Conservation (phyloP, 345 rosid species). For the Gossypium australe region DNA sequence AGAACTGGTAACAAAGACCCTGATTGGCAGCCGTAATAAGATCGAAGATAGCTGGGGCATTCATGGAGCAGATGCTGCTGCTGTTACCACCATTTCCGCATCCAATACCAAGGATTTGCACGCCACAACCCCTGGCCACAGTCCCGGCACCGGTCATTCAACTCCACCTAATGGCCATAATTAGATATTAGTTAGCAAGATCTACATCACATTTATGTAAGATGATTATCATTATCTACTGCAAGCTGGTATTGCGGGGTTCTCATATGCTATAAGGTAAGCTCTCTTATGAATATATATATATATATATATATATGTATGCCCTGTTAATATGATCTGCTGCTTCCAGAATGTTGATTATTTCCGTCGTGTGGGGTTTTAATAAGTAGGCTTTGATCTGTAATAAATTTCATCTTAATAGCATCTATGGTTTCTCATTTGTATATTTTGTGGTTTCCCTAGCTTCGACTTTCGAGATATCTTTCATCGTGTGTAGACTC, state of each 20-base stretch:
- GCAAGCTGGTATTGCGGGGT: background rate
- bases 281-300: background rate
- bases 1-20: background rate
- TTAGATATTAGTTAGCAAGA: background rate
- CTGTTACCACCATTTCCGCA: background rate
- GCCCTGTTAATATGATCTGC: too few species aligned
- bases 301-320: too few species aligned
- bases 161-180: background rate
- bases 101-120: background rate
- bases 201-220: background rate
- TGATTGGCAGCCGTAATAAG: background rate
- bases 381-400: background rate
- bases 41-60: background rate
- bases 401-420: background rate
- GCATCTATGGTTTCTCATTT: background rate
- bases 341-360: background rate
- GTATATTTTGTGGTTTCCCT: background rate
- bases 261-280: background rate
- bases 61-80: background rate
- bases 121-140: conserved; percentile 6
- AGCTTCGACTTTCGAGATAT: too few species aligned
- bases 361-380: background rate
- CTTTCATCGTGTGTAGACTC: background rate
- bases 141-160: conserved; percentile 1
- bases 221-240: background rate